A percentile compares a stretch with the other conserved stretches of the same genome.
Conservation (phyloP, 2,329 filamentous ascomycete genomes). For the Metarhizium sp. region DNA sequence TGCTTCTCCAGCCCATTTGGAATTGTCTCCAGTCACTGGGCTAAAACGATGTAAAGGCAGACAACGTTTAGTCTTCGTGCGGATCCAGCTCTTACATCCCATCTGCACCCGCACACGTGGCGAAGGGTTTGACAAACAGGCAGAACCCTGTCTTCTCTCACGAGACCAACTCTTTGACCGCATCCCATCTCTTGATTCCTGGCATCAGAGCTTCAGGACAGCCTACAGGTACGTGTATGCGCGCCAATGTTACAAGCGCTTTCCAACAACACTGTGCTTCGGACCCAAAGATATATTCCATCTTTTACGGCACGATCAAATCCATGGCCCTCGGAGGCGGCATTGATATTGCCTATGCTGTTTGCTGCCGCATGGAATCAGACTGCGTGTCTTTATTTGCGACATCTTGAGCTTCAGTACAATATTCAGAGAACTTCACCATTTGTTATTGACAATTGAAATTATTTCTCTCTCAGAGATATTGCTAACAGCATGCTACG, state of each 20-base stretch:
- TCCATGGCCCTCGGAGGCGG: too few species aligned
- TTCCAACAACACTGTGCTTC: neutral
- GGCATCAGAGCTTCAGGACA: neutral
- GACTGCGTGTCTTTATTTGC: too few species aligned
- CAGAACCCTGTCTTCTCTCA: neutral
- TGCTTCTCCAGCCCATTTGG: neutral
- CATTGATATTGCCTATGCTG: neutral
- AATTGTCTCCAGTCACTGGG: neutral
- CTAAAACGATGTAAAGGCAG: neutral
- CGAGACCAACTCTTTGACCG: neutral
- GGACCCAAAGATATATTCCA: neutral
- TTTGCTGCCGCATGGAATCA: neutral
- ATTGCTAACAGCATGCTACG: neutral
- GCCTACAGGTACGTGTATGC: neutral
- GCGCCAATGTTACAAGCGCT: neutral
- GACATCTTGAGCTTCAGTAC: too few species aligned
- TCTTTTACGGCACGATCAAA: too few species aligned
- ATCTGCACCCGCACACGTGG: slow-evolving; percentile 2
- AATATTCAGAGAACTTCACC: too few species aligned
- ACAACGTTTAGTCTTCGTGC: neutral
- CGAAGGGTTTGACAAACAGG: neutral
- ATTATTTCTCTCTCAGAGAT: neutral
- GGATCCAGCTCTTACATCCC: neutral
- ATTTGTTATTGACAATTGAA: too few species aligned
- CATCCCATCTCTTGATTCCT: neutral